Evolutionary conservation across 176 grass and related monocot genomes (phyloP).

Genomic region (Bothriochloa decipiens): DNA sequence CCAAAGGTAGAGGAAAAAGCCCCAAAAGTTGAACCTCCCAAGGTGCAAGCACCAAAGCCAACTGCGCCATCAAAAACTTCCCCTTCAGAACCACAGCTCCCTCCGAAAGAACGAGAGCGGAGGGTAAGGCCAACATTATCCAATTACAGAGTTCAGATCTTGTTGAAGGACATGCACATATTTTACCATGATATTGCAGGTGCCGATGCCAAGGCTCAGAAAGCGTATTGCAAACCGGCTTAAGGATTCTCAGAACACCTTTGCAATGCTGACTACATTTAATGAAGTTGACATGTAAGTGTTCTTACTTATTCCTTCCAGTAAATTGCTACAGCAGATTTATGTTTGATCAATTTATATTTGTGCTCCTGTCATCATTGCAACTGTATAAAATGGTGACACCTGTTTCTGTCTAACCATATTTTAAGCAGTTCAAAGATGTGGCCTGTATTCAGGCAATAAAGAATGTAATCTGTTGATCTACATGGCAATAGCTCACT

Average conservation of each 20-base stretch:
- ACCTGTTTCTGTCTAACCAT: constrained; percentile 21
- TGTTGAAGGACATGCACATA: background rate
- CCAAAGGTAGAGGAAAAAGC: constrained; percentile 56
- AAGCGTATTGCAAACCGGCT: constrained; percentile 93
- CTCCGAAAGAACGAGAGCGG: constrained; percentile 96
- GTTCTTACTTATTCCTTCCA: background rate
- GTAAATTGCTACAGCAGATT: background rate
- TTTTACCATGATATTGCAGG: constrained; percentile 51
- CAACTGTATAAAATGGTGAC: constrained; percentile 6
- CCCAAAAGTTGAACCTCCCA: constrained; percentile 55
- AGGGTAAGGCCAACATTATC: constrained; percentile 55
- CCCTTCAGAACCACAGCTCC: constrained; percentile 90
- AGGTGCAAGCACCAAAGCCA: constrained; percentile 53
- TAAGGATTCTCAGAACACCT: constrained; percentile 99
- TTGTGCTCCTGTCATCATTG: background rate
- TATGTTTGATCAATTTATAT: background rate
- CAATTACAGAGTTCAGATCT: background rate
- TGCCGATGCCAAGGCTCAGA: constrained; percentile 93
- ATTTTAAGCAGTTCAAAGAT: background rate
- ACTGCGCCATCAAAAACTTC: constrained; percentile 53
- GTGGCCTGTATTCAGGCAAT: background rate
- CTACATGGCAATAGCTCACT: background rate
- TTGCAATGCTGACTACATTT: constrained; percentile 96
- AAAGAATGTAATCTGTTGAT: background rate
- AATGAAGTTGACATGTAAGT: constrained; percentile 99